Conservation (phyloP, 2,329 filamentous ascomycete species). For the Aotearoamyces nothofagi region DNA sequence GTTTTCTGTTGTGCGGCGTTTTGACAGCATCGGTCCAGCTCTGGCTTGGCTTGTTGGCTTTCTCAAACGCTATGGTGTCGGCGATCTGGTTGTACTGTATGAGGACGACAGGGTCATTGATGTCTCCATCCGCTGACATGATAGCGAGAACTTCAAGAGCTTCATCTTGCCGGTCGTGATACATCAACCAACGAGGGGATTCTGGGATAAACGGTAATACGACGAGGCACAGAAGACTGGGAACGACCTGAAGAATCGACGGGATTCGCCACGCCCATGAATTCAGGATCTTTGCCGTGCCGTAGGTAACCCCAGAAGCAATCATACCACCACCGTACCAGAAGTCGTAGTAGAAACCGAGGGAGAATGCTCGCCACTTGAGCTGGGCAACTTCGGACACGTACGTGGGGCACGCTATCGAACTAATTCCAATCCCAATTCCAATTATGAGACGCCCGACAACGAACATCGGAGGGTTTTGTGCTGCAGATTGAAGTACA, state of each 20-base stretch:
- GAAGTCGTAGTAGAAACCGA: slow-evolving; percentile 7
- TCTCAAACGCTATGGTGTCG: neutral
- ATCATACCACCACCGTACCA: slow-evolving; percentile 18
- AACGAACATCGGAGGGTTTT: slow-evolving; percentile 8
- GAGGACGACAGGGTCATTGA: slow-evolving; percentile 10
- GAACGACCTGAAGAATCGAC: slow-evolving; percentile 20
- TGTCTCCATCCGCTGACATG: slow-evolving; percentile 28
- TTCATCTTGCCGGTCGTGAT: slow-evolving; percentile 16
- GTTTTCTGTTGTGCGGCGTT: slow-evolving; percentile 6
- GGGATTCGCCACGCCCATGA: slow-evolving; percentile 24
- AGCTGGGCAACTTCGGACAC: slow-evolving; percentile 1
- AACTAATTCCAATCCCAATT: slow-evolving; percentile 6
- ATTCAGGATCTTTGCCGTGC: slow-evolving; percentile 18
- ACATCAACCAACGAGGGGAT: slow-evolving; percentile 22
- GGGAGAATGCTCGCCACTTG: slow-evolving; percentile 2
- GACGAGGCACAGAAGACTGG: slow-evolving; percentile 14
- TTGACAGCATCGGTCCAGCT: slow-evolving; percentile 19
- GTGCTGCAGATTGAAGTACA: slow-evolving; percentile 5
- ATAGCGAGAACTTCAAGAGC: slow-evolving; percentile 23
- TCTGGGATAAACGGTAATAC: slow-evolving; percentile 16
- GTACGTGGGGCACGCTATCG: slow-evolving; percentile 5
- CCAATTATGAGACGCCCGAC: slow-evolving; percentile 7
- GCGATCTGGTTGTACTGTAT: slow-evolving; percentile 1
- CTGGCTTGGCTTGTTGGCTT: too few species aligned
- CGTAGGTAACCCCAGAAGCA: slow-evolving; percentile 18